Base-by-base conservation (phyloP, 345 rosid genomes). In the Hypericum androsaemum region DNA sequence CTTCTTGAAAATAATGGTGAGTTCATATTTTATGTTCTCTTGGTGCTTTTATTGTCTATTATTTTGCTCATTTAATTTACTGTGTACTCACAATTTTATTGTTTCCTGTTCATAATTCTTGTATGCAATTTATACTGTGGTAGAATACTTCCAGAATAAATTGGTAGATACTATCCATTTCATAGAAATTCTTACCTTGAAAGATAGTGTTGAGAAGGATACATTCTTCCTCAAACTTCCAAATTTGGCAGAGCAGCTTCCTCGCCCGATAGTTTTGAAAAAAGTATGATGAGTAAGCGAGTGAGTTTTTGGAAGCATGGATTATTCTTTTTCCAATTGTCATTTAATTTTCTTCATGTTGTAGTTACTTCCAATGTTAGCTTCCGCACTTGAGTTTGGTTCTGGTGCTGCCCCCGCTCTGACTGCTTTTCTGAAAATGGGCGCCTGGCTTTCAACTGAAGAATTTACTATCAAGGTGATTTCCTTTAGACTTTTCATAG, bases 141-240 rank as follows among this genome's bases (percentile, higher is more conserved):
- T 85, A 94, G 99, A 86, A 70, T 94, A 94, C 74, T 88, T 88
- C 66, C 97, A 94, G 72, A 94, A 94, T 71, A 94, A 94, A 76
- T 77, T 94, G 88, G 99, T 94, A 74, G 95, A 88, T 76, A 92
- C 99, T 36, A 88, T 94, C 72, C 99, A 88, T 77, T 94, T 94
- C 61, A 88, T 94, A 95, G 97, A 94, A 68, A 88, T 94, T 67
- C 95, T 92, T 41, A 85, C 73, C 60, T 69, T 92, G 71, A 92
- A 92, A 71, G 99, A 92, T 67, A 88, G 99, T 58, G 76, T 81
- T 22, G 97, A 92, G 74, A 92, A 81, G 70, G 99, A 92, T 64
- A 77, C 94, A 49, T 92, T 92, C 79, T 88, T 92, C 71, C 95
- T 90, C 47, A 92, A 92, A 69, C 97, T 88, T 66, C 95, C 97